Base-by-base conservation (phyloP, 768 basidiomycete species). In the Cubamyces sp. region DNA sequence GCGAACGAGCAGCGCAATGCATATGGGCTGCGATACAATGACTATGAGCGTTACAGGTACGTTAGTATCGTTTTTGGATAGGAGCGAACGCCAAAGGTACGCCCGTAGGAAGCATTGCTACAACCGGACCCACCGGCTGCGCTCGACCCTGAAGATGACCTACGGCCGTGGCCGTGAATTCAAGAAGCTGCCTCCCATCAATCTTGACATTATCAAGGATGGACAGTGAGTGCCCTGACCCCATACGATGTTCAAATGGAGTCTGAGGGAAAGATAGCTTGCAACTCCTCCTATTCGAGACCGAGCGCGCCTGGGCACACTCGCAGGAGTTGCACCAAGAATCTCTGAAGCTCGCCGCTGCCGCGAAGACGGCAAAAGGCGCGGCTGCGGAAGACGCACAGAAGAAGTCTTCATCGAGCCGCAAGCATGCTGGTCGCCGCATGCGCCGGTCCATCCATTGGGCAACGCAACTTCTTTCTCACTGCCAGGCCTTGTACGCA, bases 221-320 rank as follows among this genome's bases (percentile, higher is more conserved):
- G 91, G 89, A 76, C 90, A 95, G 96, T 96, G 71, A 74, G 89
- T 77, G n/a, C 1, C 1, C 21, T 40, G 5, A 5, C 7, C 16
- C 7, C 28, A 16, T 5, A n/a, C 0, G 8, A 1, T 2, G 48
- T 46, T 51, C 3, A 1, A 4, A 28, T 23, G 11, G 11, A 8
- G 5, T 40, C 9, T 15, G 16, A 54, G 28, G 15, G 14, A 15
- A 25, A 46, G 55, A 26, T 57, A 94, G 92, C 68, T 81, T 96
- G 5, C 89, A 96, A 68, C 82, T 97, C 12, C 77, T 95, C 48
- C 81, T 98, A 9, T 88, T 95, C 69, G 94, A 97, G 72, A 85
- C 94, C 9, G 96, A 98, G 73, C 87, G 96, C 46, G 92, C 94
- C 30, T 94, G 94, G 87, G 87, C 92, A 1, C 87, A 94, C 74